Evolutionary conservation across 139 green algal species (phyloP).

Genomic region (Picochlorum sp.): DNA sequence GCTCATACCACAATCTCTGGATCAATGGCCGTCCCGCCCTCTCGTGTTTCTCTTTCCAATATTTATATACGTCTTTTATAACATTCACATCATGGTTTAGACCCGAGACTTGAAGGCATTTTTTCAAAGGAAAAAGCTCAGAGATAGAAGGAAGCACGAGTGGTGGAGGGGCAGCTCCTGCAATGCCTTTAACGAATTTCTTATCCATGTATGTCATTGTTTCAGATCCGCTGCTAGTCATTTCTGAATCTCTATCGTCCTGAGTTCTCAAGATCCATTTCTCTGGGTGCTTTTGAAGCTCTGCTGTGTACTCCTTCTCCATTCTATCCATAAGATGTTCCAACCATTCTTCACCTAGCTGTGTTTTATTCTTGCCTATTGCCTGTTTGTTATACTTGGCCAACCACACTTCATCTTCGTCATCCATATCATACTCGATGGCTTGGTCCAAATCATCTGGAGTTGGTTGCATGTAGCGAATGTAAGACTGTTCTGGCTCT

Average conservation of each 20-base stretch:
- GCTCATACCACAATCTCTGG: conserved; percentile 40
- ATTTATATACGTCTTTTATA: conserved; percentile 70
- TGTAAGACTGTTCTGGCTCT: conserved; percentile 10
- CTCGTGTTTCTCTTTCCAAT: conserved; percentile 78
- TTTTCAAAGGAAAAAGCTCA: conserved; percentile 34
- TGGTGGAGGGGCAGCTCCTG: background rate
- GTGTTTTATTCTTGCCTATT: too few relatives aligned
- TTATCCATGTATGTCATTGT: background rate
- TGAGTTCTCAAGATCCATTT: conserved; percentile 14
- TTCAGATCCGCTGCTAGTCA: background rate
- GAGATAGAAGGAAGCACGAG: conserved; percentile 17
- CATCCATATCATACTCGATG: conserved; percentile 94
- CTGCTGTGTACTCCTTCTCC: conserved; percentile 33
- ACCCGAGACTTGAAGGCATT: conserved; percentile 15
- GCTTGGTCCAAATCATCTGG: conserved; percentile 29
- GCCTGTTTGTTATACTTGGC: conserved; percentile 53
- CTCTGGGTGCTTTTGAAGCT: conserved; percentile 23
- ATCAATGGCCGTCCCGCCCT: conserved; percentile 26
- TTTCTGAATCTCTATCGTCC: background rate
- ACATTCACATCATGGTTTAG: conserved; percentile 18
- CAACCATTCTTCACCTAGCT: conserved; percentile 22
- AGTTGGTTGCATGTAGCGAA: conserved; percentile 27
- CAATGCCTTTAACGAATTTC: background rate
- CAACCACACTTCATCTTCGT: conserved; percentile 92
- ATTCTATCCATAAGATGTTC: conserved; percentile 33